phyloP scores from a whole-genome alignment of 495 filamentous ascomycete genomes.

The Neurospora terricola region DNA sequence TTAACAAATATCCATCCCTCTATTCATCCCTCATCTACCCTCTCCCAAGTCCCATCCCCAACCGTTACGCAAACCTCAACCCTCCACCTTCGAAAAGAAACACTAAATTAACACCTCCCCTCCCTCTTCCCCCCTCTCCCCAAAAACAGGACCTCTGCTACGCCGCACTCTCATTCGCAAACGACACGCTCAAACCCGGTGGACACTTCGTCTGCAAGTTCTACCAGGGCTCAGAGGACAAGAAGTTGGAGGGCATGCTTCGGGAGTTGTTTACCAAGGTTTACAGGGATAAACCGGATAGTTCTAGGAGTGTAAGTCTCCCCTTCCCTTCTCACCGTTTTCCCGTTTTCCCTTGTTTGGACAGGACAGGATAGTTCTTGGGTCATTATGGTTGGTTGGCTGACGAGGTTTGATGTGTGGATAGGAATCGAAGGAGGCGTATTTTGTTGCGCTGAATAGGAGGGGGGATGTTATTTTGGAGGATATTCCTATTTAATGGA shows the following conservation, averaged over 20 bases:
- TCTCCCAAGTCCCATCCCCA: background rate
- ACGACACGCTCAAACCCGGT: slow-evolving; percentile 68
- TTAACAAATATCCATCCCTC: background rate
- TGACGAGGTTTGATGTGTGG: background rate
- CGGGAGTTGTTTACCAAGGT: slow-evolving; percentile 69
- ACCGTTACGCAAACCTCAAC: background rate
- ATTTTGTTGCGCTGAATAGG: slow-evolving; percentile 67
- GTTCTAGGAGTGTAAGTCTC: slow-evolving; percentile 67
- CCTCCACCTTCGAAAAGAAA: background rate
- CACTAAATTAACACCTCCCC: background rate
- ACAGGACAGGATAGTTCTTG: background rate
- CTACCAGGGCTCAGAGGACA: slow-evolving; percentile 84
- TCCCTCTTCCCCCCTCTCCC: background rate
- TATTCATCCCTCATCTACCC: too few species aligned
- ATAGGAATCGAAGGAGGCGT: slow-evolving; percentile 86
- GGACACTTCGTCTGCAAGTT: slow-evolving; percentile 97
- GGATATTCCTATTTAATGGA: slow-evolving; percentile 4
- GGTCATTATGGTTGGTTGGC: background rate
- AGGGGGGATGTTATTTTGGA: slow-evolving; percentile 32
- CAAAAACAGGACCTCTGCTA: slow-evolving; percentile 67
- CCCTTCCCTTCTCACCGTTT: background rate
- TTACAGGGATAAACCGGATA: slow-evolving; percentile 76
- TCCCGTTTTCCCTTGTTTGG: background rate
- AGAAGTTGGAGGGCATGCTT: slow-evolving; percentile 59
- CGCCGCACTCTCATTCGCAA: slow-evolving; percentile 72